Base-by-base conservation (phyloP, 306 rosid species). In the Begonia fuchsioides region DNA sequence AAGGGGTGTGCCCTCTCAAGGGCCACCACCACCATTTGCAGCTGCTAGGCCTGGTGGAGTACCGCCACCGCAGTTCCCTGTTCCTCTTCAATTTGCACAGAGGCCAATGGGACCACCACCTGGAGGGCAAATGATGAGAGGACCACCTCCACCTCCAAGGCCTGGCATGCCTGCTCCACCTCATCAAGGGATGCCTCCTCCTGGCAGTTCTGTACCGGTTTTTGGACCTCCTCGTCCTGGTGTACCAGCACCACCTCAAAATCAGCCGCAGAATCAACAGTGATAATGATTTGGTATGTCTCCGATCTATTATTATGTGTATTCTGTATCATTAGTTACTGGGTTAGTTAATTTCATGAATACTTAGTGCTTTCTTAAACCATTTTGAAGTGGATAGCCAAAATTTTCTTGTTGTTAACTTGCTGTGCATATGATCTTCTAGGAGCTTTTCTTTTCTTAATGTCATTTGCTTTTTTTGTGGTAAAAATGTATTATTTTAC, bases 101-200 rank as follows among this genome's bases (percentile, higher is more conserved):
- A 71, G 98, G 32, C 98, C 98, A 0, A 85, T 92, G 96, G 98
- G 98, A 3, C 95, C 95, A 8, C 97, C 97, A 0, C 98, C 98
- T 9, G 86, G 96, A 3, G 96, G 96, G 17, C 93, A 78, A 75
- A 83, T 92, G 94, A 70, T 85, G 61, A 79, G 98, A 62, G 98
- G 98, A 3, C 96, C 96, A 5, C 96, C 87, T 0, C 71, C 77
- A 39, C 96, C 94, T 0, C 90, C 96, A n/a, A 73, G 93, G 1
- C 88, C 88, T 2, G 93, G 96, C 38, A 86, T 86, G 93, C 78
- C 50, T 0, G 79, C 65, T 0, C 94, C 92, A 1, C 84, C 87
- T 0, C 80, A 93, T 10, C 95, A 93, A 0, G 96, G 96, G 43
- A 87, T 92, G 98, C 98, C 98, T 0, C 98, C 97, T 0, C 94